Conservation (phyloP, 306 rosid species). For the Citrullus mucosospermus region DNA sequence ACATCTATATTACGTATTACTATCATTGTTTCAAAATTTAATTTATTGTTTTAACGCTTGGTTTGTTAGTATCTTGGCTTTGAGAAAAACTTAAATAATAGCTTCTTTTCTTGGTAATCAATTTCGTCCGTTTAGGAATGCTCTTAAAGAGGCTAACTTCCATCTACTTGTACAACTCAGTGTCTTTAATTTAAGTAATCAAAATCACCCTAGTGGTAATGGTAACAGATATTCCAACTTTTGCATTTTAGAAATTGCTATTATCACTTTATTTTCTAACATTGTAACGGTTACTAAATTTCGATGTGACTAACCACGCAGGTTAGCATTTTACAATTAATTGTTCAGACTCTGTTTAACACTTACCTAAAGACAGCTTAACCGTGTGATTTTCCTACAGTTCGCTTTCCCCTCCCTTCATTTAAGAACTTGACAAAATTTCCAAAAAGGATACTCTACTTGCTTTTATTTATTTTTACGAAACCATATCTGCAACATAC, state of each 20-base stretch:
- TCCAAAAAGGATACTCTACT: not conserved
- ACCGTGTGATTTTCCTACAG: not conserved
- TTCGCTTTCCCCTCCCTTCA: not conserved
- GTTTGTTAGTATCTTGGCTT: not conserved
- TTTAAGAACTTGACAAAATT: slow-evolving; percentile 2
- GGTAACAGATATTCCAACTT: slow-evolving; percentile 3
- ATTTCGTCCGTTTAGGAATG: slow-evolving; percentile 3
- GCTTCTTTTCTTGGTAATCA: slow-evolving; percentile 1
- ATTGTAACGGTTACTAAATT: slow-evolving; percentile 3
- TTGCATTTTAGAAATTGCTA: slow-evolving; percentile 4
- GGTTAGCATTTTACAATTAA: slow-evolving; percentile 1
- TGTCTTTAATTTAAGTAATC: slow-evolving; percentile 1
- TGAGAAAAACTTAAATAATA: not conserved
- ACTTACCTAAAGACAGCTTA: slow-evolving; percentile 3
- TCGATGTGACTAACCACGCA: slow-evolving; percentile 1
- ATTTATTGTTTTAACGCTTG: not conserved
- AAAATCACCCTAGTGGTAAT: slow-evolving; percentile 4
- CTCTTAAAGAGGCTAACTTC: slow-evolving; percentile 7
- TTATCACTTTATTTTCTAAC: not conserved
- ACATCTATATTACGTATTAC: not conserved
- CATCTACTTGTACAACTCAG: slow-evolving; percentile 9
- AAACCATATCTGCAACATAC: not conserved
- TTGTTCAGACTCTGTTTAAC: slow-evolving; percentile 6
- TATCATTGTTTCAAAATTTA: not conserved
- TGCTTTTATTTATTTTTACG: slow-evolving; percentile 1